Evolutionary conservation across 2,329 filamentous ascomycete species (phyloP).

Genomic region (Talaromyces sp.): DNA sequence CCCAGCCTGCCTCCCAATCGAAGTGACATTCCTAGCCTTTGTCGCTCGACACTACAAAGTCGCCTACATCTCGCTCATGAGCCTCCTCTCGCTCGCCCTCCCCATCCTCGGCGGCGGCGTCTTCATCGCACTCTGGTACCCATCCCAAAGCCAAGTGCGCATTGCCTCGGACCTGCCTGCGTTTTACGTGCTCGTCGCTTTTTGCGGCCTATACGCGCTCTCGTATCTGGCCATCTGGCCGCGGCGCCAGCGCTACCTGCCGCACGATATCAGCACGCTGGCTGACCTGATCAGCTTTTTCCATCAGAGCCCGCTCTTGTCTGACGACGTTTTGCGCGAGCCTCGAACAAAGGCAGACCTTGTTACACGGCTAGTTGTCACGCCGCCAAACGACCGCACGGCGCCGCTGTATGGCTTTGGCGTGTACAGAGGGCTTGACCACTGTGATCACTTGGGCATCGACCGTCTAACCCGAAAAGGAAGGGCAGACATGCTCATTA

Average conservation of each 20-base stretch:
- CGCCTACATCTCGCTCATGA: constrained; percentile 52
- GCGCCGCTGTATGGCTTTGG: constrained; percentile 52
- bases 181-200: constrained; percentile 66
- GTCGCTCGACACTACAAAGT: constrained; percentile 54
- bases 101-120: constrained; percentile 57
- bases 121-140: constrained; percentile 59
- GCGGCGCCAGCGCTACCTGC: constrained; percentile 58
- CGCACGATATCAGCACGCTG: constrained; percentile 66
- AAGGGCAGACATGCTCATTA: constrained; percentile 40
- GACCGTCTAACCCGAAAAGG: constrained; percentile 48
- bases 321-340: constrained; percentile 68
- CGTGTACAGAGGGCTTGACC: constrained; percentile 54
- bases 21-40: constrained; percentile 48
- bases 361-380: constrained; percentile 60
- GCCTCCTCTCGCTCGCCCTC: constrained; percentile 47
- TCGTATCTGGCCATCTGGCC: constrained; percentile 60
- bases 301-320: constrained; percentile 64
- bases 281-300: constrained; percentile 75
- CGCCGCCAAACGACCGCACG: constrained; percentile 33
- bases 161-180: constrained; percentile 71
- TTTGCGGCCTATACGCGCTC: constrained; percentile 66
- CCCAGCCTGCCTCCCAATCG: constrained; percentile 48
- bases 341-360: constrained; percentile 65
- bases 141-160: constrained; percentile 37
- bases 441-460: constrained; percentile 55